Percentiles rank a stretch among this genome's conserved stretches.
phyloP scores from a whole-genome alignment of 2,329 filamentous ascomycete species.

The Botrytis tulipae region DNA sequence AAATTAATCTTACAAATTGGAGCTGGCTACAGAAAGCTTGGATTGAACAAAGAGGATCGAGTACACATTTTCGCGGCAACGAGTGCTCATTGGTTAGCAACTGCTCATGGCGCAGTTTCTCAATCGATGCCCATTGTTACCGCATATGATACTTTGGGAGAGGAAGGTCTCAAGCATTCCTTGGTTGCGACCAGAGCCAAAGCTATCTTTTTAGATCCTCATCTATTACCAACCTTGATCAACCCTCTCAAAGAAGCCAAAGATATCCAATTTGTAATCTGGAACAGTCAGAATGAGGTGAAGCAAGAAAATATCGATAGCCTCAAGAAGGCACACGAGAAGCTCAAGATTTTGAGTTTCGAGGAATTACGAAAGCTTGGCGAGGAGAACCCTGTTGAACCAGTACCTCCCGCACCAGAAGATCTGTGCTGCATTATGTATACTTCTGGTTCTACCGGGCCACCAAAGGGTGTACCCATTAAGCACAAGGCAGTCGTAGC shows the following conservation, averaged over 20 bases:
- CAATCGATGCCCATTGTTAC: constrained; percentile 92
- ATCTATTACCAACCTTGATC: constrained; percentile 61
- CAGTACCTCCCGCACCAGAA: constrained; percentile 68
- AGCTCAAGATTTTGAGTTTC: constrained; percentile 52
- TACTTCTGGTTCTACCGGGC: constrained; percentile 85
- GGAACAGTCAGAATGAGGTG: constrained; percentile 50
- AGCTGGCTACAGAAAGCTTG: constrained; percentile 67
- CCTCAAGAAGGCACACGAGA: constrained; percentile 55
- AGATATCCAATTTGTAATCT: constrained; percentile 52
- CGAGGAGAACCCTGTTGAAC: constrained; percentile 62
- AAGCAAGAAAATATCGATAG: constrained; percentile 48
- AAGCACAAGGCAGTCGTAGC: constrained; percentile 81
- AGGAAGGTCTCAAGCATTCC: constrained; percentile 80
- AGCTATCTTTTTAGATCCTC: constrained; percentile 83
- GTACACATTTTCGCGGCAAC: constrained; percentile 80
- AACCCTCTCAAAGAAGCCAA: constrained; percentile 57
- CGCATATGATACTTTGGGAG: constrained; percentile 87
- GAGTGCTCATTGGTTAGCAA: constrained; percentile 48
- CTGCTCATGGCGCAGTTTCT: constrained; percentile 58
- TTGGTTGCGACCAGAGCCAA: constrained; percentile 75
- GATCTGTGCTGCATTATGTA: constrained; percentile 83
- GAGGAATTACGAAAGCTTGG: constrained; percentile 50
- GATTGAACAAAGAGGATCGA: constrained; percentile 62
- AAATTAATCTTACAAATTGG: constrained; percentile 64
- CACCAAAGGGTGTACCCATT: constrained; percentile 85